Evolutionary conservation across 768 basidiomycete species (phyloP), one percentile per base, ranked within the genome.

Genomic region (Tricholoma matsutake): DNA sequence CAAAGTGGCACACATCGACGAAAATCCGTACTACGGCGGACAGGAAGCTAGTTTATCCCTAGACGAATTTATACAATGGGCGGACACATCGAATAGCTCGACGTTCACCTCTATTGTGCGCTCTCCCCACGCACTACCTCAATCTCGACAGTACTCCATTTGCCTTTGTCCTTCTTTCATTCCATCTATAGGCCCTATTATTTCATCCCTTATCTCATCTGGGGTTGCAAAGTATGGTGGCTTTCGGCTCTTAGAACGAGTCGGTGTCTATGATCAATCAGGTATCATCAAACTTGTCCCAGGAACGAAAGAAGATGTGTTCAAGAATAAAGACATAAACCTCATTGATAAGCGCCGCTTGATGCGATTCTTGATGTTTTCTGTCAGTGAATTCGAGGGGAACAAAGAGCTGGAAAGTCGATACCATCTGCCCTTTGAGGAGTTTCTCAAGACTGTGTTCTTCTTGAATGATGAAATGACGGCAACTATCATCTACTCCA

Each of bases 221-320:
- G 91, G 93, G 22, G 94, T 98, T 13, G 82, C 94, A 7, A 86
- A 88, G 60, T 98, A 98, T 69, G 92, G 94, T n/a, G 88, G 87
- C 2, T 98, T 95, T 70, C 86, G 90, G 51, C 80, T 97, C 3
- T 77, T 98, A 18, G 92, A 89, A 62, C 83, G 82, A 22, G 79
- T 91, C 16, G 84, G 79, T 39, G 75, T 93, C 47, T 87, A 86
- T 66, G 76, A 84, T 54, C 61, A 75, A 11, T 74, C 77, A 20
- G 76, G 81, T 1, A 71, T 70, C 56, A 69, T 85, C 57, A 83
- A 83, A 66, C 81, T 73, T 54, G 96, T 98, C 0, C 96, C 96
- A 1, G 87, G 88, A 32, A 92, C 86, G 75, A 98, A 97, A 72
- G 95, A 95, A 72, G 91, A 92, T 61, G 83, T 98, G 3, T 98